phyloP scores from a whole-genome alignment of 2,329 filamentous ascomycete species.

The Hypocreales sp. region DNA sequence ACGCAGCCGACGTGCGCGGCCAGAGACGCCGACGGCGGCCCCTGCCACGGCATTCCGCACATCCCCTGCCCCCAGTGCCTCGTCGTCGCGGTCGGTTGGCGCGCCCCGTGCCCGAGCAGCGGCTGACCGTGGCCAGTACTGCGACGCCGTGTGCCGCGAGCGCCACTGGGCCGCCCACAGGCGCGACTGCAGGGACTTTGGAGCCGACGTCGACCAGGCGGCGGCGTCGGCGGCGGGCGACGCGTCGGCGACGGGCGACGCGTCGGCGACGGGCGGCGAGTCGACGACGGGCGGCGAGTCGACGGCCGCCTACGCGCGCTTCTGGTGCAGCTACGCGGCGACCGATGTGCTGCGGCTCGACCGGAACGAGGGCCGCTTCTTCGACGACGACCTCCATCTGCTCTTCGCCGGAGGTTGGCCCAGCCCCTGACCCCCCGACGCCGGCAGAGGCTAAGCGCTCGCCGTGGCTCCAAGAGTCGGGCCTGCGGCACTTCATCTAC shows the following conservation, averaged over 20 bases:
- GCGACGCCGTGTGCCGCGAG: slow-evolving; percentile 6
- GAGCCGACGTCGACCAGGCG: too few relatives aligned
- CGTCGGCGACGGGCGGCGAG: too few relatives aligned
- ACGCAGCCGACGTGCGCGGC: slow-evolving; percentile 4
- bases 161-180: slow-evolving; percentile 4
- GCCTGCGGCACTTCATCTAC: slow-evolving; percentile 11
- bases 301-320: background rate
- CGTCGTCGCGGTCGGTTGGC: slow-evolving; percentile 7
- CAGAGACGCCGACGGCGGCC: background rate
- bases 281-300: background rate
- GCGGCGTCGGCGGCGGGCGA: too few relatives aligned
- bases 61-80: slow-evolving; percentile 7
- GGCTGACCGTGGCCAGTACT: slow-evolving; percentile 7
- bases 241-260: too few relatives aligned
- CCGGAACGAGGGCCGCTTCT: slow-evolving; percentile 11
- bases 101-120: background rate
- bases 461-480: slow-evolving; percentile 4
- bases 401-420: slow-evolving; percentile 10
- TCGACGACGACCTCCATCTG: slow-evolving; percentile 7
- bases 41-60: slow-evolving; percentile 2
- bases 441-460: background rate
- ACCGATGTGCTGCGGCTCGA: slow-evolving; percentile 11
- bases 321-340: slow-evolving; percentile 9
- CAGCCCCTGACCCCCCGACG: too few relatives aligned
- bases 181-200: background rate